Conservation (phyloP, 1,284 basidiomycete genomes). For the Rhizopogon hawkerae region DNA sequence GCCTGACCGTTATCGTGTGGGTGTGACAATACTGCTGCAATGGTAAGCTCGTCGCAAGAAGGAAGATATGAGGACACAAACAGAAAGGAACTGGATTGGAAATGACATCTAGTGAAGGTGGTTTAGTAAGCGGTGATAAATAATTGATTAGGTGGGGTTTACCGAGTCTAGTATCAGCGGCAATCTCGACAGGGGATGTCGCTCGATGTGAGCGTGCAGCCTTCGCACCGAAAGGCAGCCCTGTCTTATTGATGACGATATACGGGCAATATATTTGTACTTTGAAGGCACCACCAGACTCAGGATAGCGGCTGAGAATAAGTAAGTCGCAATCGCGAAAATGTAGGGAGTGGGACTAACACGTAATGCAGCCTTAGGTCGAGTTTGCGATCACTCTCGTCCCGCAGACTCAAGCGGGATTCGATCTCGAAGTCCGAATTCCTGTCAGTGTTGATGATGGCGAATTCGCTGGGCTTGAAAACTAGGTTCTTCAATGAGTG, state of each 20-base stretch:
- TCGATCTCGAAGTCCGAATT: constrained; percentile 88
- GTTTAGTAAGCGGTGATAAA: constrained; percentile 8
- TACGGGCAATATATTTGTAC: constrained; percentile 95
- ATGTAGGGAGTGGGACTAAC: constrained; percentile 37
- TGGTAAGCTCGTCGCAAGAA: constrained; percentile 30
- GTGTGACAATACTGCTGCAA: constrained; percentile 76
- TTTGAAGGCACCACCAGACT: constrained; percentile 97
- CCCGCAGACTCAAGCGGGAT: constrained; percentile 63
- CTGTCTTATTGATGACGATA: constrained; percentile 91
- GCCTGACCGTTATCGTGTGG: constrained; percentile 76
- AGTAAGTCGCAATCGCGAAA: constrained; percentile 3
- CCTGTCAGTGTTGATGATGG: constrained; percentile 94
- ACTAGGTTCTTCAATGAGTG: constrained; percentile 33
- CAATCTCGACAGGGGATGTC: constrained; percentile 72
- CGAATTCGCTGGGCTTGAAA: constrained; percentile 97
- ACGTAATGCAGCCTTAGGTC: constrained; percentile 83
- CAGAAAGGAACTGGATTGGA: constrained; percentile 65
- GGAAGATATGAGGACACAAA: constrained; percentile 35
- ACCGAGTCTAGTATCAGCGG: constrained; percentile 67
- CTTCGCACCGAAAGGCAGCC: constrained; percentile 74
- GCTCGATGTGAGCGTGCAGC: constrained; percentile 65
- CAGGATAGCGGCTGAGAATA: constrained; percentile 61
- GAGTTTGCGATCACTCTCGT: constrained; percentile 72
- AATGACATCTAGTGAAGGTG: constrained; percentile 40
- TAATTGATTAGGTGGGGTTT: constrained; percentile 7